These are phyloP conservation scores for Penicillium waksmanii DNA, from an alignment of 495 filamentous ascomycete genomes.

Conservation along the genomic window DNA sequence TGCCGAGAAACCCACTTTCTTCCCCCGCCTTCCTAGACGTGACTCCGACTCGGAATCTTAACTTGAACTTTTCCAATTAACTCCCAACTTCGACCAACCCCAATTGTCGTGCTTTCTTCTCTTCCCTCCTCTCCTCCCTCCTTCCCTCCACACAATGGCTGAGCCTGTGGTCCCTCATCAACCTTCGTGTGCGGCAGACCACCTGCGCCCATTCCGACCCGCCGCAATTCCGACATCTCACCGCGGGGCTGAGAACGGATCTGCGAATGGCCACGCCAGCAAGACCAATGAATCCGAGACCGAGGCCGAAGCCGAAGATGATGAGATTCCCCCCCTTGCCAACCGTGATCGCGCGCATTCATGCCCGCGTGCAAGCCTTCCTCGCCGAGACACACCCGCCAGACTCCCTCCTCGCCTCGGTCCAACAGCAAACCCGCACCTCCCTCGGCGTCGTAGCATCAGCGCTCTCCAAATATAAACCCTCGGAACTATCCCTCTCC, in stretches of 20 bases:
- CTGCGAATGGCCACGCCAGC: conserved; percentile 4
- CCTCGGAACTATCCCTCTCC: conserved; percentile 81
- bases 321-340: conserved; percentile 33
- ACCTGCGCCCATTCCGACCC: conserved; percentile 24
- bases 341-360: conserved; percentile 61
- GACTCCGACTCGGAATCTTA: too few relatives aligned
- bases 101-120: not conserved
- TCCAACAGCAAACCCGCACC: conserved; percentile 72
- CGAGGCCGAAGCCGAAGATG: not conserved
- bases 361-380: conserved; percentile 69
- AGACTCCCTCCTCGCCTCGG: conserved; percentile 58
- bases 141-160: conserved; percentile 1
- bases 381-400: conserved; percentile 61
- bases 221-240: conserved; percentile 9
- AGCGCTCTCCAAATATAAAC: conserved; percentile 72
- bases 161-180: conserved; percentile 1
- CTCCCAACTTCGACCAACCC: conserved; percentile 17
- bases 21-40: too few relatives aligned
- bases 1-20: conserved; percentile 15
- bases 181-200: conserved; percentile 15
- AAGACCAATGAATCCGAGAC: conserved; percentile 5
- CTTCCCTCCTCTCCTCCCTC: not conserved
- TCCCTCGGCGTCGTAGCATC: conserved; percentile 72
- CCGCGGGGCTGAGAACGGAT: conserved; percentile 14
- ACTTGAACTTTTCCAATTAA: too few relatives aligned